A percentile compares a stretch with the other conserved stretches of the same genome.
Conservation (phyloP, 495 filamentous ascomycete genomes). For the Apodospora peruviana region DNA sequence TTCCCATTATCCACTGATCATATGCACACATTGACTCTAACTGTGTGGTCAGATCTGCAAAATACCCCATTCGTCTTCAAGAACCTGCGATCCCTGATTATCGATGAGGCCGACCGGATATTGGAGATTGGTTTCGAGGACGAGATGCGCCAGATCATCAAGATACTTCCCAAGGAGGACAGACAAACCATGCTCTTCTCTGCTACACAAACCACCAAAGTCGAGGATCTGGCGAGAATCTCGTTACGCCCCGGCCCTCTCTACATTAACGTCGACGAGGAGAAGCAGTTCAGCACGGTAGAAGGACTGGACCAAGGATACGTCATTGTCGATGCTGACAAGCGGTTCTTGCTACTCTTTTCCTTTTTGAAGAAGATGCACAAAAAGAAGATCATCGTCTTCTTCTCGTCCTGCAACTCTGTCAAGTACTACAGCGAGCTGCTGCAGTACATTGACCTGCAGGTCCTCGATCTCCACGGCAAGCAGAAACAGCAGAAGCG, state of each 20-base stretch:
- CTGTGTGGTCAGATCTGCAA: constrained; percentile 73
- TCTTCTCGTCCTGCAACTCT: constrained; percentile 88
- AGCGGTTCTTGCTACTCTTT: constrained; percentile 90
- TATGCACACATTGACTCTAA: neutral
- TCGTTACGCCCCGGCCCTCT: constrained; percentile 86
- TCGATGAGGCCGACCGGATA: constrained; percentile 91
- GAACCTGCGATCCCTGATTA: constrained; percentile 73
- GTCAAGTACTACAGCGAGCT: constrained; percentile 95
- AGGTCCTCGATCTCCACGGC: constrained; percentile 80
- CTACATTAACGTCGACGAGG: constrained; percentile 85
- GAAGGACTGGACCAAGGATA: constrained; percentile 94
- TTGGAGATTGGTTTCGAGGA: constrained; percentile 98
- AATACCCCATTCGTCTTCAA: constrained; percentile 94
- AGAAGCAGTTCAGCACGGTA: constrained; percentile 57
- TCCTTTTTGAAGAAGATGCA: constrained; percentile 85
- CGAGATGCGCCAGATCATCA: constrained; percentile 95
- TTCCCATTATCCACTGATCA: neutral
- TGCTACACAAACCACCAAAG: constrained; percentile 96
- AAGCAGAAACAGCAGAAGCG: constrained; percentile 98
- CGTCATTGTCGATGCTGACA: constrained; percentile 85
- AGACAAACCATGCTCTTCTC: constrained; percentile 97
- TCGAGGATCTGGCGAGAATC: constrained; percentile 92
- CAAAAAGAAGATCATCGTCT: constrained; percentile 97
- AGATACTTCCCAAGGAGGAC: constrained; percentile 84
- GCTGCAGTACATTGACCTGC: constrained; percentile 92